Percentiles rank a stretch among this genome's conserved stretches.
Conservation (phyloP, 2,329 filamentous ascomycete species). For the Pestalotiopsis sp. region DNA sequence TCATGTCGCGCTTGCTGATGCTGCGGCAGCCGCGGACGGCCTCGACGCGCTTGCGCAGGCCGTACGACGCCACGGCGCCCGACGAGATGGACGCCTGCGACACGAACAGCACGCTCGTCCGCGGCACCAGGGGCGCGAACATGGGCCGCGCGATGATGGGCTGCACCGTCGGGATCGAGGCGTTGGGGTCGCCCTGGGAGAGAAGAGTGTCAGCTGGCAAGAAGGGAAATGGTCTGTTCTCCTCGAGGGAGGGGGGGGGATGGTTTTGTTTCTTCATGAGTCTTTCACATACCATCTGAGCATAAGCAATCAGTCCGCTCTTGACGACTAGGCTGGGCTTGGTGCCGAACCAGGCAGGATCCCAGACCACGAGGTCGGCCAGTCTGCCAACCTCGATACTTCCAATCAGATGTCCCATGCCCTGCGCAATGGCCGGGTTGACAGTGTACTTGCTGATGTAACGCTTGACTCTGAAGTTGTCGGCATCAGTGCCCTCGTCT, state of each 20-base stretch:
- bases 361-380: conserved; percentile 88
- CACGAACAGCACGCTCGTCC: conserved; percentile 79
- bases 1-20: conserved; percentile 85
- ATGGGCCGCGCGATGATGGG: conserved; percentile 82
- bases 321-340: conserved; percentile 84
- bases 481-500: conserved; percentile 75
- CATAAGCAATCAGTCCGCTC: conserved; percentile 79
- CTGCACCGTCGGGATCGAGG: conserved; percentile 84
- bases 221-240: too few species aligned
- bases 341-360: conserved; percentile 79
- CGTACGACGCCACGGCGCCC: conserved; percentile 70
- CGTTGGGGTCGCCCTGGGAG: conserved; percentile 72
- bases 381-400: conserved; percentile 87
- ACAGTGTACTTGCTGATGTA: conserved; percentile 97
- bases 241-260: too few species aligned
- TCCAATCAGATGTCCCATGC: conserved; percentile 83
- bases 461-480: conserved; percentile 89
- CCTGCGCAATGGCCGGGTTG: conserved; percentile 89
- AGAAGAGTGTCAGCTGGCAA: too few species aligned
- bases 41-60: conserved; percentile 76
- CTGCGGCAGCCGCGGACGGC: conserved; percentile 74
- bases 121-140: conserved; percentile 75
- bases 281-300: conserved; percentile 68
- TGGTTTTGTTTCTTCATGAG: too few species aligned
- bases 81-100: conserved; percentile 68